Percentiles rank a stretch among this genome's conserved stretches.
Evolutionary conservation across 805 yeast species (phyloP).

Genomic region (Dipodascopsis uninucleata): DNA sequence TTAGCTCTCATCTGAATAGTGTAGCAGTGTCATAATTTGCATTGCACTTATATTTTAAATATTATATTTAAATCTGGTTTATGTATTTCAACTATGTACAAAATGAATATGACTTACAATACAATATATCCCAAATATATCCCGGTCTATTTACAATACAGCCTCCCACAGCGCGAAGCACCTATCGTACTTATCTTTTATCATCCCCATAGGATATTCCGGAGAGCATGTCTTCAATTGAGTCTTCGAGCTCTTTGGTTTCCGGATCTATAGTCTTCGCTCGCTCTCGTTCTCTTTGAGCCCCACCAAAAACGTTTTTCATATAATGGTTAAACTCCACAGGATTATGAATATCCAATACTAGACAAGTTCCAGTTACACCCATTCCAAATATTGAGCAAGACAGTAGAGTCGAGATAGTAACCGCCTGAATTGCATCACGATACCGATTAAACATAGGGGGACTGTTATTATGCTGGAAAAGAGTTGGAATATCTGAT

Average conservation of each 20-base stretch:
- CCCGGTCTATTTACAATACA: no score
- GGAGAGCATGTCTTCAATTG: conserved; percentile 19
- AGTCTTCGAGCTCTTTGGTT: conserved; percentile 9
- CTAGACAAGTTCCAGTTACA: conserved; percentile 70
- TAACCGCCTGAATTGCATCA: conserved; percentile 76
- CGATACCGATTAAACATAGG: conserved; percentile 67
- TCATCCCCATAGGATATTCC: neutral
- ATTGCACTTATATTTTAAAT: no score
- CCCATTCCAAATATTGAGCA: conserved; percentile 65
- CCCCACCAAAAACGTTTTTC: conserved; percentile 62
- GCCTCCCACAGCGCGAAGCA: neutral
- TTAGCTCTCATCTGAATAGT: no score
- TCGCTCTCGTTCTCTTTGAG: conserved; percentile 14
- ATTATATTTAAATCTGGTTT: no score
- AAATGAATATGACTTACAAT: no score
- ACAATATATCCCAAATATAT: no score
- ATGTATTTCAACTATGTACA: no score
- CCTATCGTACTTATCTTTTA: neutral
- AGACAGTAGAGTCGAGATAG: conserved; percentile 67
- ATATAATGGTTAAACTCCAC: conserved; percentile 66
- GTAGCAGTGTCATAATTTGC: no score
- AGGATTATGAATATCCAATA: conserved; percentile 61
- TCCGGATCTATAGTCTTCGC: conserved; percentile 19
- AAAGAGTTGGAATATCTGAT: conserved; percentile 58
- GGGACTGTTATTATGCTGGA: conserved; percentile 74